Percentiles rank a stretch among this genome's conserved stretches.
Conservation (phyloP, 768 basidiomycete genomes). For the Mycena amicta region DNA sequence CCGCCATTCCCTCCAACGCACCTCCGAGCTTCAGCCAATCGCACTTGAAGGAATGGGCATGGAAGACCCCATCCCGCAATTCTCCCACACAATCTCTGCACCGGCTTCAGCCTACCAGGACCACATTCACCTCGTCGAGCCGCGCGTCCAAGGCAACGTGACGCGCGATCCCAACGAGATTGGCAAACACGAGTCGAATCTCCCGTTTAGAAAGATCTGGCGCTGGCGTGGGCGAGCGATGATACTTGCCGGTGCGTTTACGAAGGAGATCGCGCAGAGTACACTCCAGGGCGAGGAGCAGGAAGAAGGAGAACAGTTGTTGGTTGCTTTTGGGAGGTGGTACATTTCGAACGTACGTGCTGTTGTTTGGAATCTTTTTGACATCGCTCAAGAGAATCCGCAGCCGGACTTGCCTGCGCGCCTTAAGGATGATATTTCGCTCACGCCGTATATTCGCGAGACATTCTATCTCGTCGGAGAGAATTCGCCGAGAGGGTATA, state of each 20-base stretch:
- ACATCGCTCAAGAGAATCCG: background rate
- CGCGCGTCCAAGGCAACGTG: slow-evolving; percentile 19
- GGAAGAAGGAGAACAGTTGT: slow-evolving; percentile 2
- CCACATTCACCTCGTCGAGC: slow-evolving; percentile 45
- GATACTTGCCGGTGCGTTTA: slow-evolving; percentile 36
- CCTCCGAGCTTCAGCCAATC: slow-evolving; percentile 3
- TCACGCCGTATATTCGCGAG: slow-evolving; percentile 22
- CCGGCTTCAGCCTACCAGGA: slow-evolving; percentile 27
- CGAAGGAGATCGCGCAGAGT: slow-evolving; percentile 31
- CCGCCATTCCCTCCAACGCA: background rate
- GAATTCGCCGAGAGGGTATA: slow-evolving; percentile 30
- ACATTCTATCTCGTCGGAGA: slow-evolving; percentile 30
- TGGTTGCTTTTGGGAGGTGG: slow-evolving; percentile 35
- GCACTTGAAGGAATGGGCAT: slow-evolving; percentile 36
- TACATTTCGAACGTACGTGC: slow-evolving; percentile 22
- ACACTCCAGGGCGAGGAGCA: slow-evolving; percentile 25
- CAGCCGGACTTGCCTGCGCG: slow-evolving; percentile 37
- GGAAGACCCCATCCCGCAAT: slow-evolving; percentile 38
- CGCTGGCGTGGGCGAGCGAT: slow-evolving; percentile 23
- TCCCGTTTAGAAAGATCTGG: slow-evolving; percentile 35
- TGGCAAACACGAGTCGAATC: slow-evolving; percentile 25
- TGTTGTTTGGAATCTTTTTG: slow-evolving; percentile 5
- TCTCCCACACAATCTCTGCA: slow-evolving; percentile 32
- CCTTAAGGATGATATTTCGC: slow-evolving; percentile 23
- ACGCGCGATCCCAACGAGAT: slow-evolving; percentile 5